Evolutionary conservation across 2,329 filamentous ascomycete species (phyloP).

Genomic region (Tolypocladium paradoxum): DNA sequence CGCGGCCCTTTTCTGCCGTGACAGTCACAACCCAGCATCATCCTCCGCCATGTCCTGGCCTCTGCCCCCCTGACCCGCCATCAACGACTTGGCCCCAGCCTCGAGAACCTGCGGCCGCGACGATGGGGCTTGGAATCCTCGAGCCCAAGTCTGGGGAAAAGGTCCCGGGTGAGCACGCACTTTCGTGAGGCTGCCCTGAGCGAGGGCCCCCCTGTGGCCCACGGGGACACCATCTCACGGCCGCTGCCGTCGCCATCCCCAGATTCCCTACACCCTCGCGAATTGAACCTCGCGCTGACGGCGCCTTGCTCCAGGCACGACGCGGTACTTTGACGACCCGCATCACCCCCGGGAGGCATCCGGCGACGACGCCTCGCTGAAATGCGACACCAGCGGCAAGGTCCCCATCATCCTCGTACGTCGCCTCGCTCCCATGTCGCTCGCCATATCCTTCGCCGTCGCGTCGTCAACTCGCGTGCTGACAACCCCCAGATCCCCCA

Average conservation of each 20-base stretch:
- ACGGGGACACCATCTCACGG: too few relatives aligned
- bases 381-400: slow-evolving; percentile 59
- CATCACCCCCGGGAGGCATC: slow-evolving; percentile 31
- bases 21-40: background rate
- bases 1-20: too few relatives aligned
- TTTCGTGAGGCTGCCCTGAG: too few relatives aligned
- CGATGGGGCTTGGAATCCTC: slow-evolving; percentile 54
- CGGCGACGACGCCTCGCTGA: slow-evolving; percentile 41
- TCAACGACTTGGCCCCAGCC: background rate
- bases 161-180: slow-evolving; percentile 54
- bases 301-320: slow-evolving; percentile 36
- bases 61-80: slow-evolving; percentile 1
- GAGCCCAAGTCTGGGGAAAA: slow-evolving; percentile 55
- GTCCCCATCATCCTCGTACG: slow-evolving; percentile 64
- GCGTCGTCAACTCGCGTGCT: background rate
- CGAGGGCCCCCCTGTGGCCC: too few relatives aligned
- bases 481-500: slow-evolving; percentile 48
- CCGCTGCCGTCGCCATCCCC: too few relatives aligned
- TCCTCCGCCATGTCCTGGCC: background rate
- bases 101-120: slow-evolving; percentile 2
- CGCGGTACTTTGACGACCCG: slow-evolving; percentile 53
- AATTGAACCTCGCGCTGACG: slow-evolving; percentile 10
- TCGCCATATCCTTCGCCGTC: too few relatives aligned
- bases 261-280: too few relatives aligned
- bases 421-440: background rate